Evolutionary conservation across 2,329 filamentous ascomycete species (phyloP), one percentile per base, ranked within the genome.

Genomic region (Ceratocystis lukuohia): DNA sequence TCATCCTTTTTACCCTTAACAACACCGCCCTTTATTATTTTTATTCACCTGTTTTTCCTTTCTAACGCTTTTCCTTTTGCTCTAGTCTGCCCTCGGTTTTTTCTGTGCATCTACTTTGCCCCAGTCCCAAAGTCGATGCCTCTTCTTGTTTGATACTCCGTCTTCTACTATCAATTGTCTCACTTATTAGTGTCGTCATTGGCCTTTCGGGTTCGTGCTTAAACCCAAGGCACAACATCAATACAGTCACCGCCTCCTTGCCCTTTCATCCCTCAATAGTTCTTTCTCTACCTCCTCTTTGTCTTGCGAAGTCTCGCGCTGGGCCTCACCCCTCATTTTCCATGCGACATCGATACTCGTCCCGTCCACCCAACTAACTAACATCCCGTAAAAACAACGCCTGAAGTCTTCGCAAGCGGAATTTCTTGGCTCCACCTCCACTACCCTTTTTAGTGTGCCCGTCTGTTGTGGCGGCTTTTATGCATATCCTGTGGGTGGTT

Each of bases 181-280:
- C 56, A 59, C 56, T 59, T 59, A 17, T 59, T 59, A 3, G 56
- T 37, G 30, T 37, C 30, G 56, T 37, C 30, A 37, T 37, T 59
- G 56, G 56, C 15, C 37, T 59, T 59, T 59, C 56, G 56, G 56
- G 12, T 10, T 59, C n/a, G 56, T 59, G 48, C 48, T 53, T 53
- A 53, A 53, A 12, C 10, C 48, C 22, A 53, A 53, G 48, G 48
- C 48, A 25, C 48, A 10, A 6, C 48, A 28, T 53, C 7, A 53
- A 53, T 6, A 53, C 7, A 53, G 48, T 53, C 48, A 53, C 48
- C 48, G 48, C 48, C 48, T 53, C 48, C 48, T 53, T 28, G 25
- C 22, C 48, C 48, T 50, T 25, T 12, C 20, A 20, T 22, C 46
- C 46, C 20, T 3, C 46, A n/a, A 48, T 57, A 30, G 4, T 33